A percentile compares a stretch with the other conserved stretches of the same genome.
phyloP scores from a whole-genome alignment of 495 filamentous ascomycete species.

The Beverwykella pulmonaria region DNA sequence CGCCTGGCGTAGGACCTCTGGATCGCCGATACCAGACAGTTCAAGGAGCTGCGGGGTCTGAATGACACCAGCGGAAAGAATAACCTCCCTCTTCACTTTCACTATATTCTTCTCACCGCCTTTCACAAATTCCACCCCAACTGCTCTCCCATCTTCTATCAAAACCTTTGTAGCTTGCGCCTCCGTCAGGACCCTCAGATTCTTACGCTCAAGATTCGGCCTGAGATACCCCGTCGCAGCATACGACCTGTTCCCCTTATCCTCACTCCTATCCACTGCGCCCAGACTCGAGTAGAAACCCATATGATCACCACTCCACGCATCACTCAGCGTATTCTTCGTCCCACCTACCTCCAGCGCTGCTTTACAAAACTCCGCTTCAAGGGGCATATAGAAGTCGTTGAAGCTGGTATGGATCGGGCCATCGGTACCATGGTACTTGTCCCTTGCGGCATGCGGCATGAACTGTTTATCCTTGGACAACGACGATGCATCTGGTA shows the following conservation, averaged over 20 bases:
- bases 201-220: slow-evolving; percentile 8
- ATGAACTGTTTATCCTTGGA: slow-evolving; percentile 7
- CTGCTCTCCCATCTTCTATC: not conserved
- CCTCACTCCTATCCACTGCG: slow-evolving; percentile 23
- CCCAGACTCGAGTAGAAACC: slow-evolving; percentile 49
- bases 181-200: slow-evolving; percentile 5
- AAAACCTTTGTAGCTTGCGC: slow-evolving; percentile 9
- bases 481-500: not conserved
- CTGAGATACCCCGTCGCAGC: slow-evolving; percentile 13
- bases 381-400: slow-evolving; percentile 41
- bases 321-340: slow-evolving; percentile 45
- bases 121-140: not conserved
- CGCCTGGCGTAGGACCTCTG: not conserved
- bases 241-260: slow-evolving; percentile 7
- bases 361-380: slow-evolving; percentile 40
- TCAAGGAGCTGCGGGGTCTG: slow-evolving; percentile 28
- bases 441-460: not conserved
- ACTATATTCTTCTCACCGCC: not conserved
- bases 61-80: slow-evolving; percentile 25
- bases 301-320: slow-evolving; percentile 45
- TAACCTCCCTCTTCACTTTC: slow-evolving; percentile 25
- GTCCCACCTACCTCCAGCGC: not conserved
- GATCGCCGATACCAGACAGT: slow-evolving; percentile 26
- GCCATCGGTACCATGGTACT: slow-evolving; percentile 8
- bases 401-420: slow-evolving; percentile 43